Conservation (phyloP, 805 yeast species). For the Suhomyces sp. region DNA sequence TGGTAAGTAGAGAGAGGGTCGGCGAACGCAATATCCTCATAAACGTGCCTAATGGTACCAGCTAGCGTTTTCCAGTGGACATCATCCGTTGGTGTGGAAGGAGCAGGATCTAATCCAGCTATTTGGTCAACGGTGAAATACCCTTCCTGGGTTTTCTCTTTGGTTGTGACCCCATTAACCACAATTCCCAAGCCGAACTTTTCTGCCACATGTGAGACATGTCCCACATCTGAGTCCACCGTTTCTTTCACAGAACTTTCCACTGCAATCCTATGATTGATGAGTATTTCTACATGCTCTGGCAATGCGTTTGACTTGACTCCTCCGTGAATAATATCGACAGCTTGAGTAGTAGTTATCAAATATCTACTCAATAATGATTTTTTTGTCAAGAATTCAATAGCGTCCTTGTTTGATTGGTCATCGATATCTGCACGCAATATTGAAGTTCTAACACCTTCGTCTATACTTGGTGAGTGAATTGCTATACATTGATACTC, state of each 20-base stretch:
- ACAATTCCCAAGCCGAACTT: slow-evolving; percentile 50
- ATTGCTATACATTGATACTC: slow-evolving; percentile 28
- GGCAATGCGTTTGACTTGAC: slow-evolving; percentile 77
- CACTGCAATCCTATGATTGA: slow-evolving; percentile 65
- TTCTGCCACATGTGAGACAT: slow-evolving; percentile 43
- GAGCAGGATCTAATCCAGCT: slow-evolving; percentile 49
- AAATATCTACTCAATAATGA: slow-evolving; percentile 33
- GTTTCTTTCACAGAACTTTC: slow-evolving; percentile 51
- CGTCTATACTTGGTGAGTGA: slow-evolving; percentile 27
- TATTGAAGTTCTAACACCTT: slow-evolving; percentile 23
- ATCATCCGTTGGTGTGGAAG: slow-evolving; percentile 46
- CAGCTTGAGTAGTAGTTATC: slow-evolving; percentile 64
- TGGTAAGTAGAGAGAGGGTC: slow-evolving; percentile 14
- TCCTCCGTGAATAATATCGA: slow-evolving; percentile 69
- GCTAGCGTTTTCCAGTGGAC: slow-evolving; percentile 43
- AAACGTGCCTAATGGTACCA: slow-evolving; percentile 46
- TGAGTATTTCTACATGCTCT: slow-evolving; percentile 51
- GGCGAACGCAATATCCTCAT: slow-evolving; percentile 43
- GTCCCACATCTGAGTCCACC: slow-evolving; percentile 33
- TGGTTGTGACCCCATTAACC: slow-evolving; percentile 28
- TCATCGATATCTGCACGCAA: slow-evolving; percentile 35
- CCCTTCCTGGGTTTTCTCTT: slow-evolving; percentile 37
- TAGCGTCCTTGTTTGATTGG: slow-evolving; percentile 34
- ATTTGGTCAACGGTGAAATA: slow-evolving; percentile 33
- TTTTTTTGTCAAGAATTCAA: slow-evolving; percentile 23